Evolutionary conservation across 352 stramenopile species (phyloP).

Genomic region (Phytophthora vignae): DNA sequence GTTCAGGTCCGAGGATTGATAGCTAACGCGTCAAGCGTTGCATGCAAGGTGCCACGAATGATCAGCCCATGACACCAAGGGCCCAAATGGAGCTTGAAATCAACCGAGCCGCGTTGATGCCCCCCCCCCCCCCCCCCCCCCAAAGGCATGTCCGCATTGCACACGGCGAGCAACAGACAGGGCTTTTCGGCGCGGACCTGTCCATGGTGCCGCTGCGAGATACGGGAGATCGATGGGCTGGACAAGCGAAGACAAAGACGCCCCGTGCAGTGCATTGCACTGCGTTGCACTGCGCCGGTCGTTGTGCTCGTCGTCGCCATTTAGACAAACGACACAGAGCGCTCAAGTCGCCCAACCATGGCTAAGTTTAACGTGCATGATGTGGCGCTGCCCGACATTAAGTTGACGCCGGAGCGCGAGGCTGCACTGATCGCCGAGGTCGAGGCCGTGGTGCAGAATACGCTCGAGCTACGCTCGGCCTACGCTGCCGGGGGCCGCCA

Average conservation of each 20-base stretch:
- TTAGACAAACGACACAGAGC: slow-evolving; percentile 40
- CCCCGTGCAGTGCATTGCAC: not conserved
- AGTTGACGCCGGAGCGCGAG: slow-evolving; percentile 32
- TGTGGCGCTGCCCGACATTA: slow-evolving; percentile 37
- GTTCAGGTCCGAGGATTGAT: not conserved
- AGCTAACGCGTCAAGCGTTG: slow-evolving; percentile 8
- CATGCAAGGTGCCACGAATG: slow-evolving; percentile 13
- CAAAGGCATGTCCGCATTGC: slow-evolving; percentile 19
- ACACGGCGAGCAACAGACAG: slow-evolving; percentile 20
- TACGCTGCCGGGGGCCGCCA: slow-evolving; percentile 42
- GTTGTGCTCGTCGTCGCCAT: slow-evolving; percentile 30
- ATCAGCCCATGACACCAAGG: not conserved
- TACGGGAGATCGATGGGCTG: slow-evolving; percentile 35
- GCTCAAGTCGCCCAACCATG: slow-evolving; percentile 34
- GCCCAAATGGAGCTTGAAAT: not conserved
- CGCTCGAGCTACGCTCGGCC: slow-evolving; percentile 41
- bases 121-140: too few relatives aligned
- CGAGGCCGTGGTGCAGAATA: slow-evolving; percentile 43
- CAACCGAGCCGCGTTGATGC: slow-evolving; percentile 1
- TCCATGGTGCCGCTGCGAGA: slow-evolving; percentile 29
- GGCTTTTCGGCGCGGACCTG: slow-evolving; percentile 15
- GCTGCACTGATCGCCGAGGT: slow-evolving; percentile 37
- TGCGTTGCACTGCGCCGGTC: not conserved
- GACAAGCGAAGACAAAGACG: slow-evolving; percentile 22
- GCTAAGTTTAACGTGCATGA: slow-evolving; percentile 53